phyloP scores from a whole-genome alignment of 148 eudicot species.

The Vaccinium corymbosum region DNA sequence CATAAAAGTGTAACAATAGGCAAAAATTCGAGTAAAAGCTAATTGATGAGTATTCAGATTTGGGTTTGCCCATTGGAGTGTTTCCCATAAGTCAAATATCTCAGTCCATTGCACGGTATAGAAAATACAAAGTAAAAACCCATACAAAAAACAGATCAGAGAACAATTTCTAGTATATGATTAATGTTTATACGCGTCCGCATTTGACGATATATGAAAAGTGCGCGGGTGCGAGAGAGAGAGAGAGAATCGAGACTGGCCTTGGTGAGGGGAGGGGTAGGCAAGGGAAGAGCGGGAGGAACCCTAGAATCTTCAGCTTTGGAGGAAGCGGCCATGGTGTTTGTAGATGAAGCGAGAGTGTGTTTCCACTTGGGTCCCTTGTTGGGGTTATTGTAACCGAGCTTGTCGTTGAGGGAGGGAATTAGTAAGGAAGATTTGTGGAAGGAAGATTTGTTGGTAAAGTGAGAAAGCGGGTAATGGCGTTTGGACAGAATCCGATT shows the following conservation, averaged over 20 bases:
- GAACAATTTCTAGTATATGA: background rate
- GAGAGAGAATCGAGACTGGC: constrained; percentile 12
- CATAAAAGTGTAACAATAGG: background rate
- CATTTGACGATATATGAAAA: background rate
- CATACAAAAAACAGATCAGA: background rate
- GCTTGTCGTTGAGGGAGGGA: background rate
- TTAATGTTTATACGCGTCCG: background rate
- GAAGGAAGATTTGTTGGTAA: background rate
- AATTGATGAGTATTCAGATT: too few species aligned
- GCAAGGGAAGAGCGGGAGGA: constrained; percentile 62
- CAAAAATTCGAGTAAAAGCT: too few species aligned
- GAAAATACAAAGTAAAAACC: background rate
- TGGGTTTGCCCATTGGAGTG: too few species aligned
- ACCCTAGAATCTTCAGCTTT: constrained; percentile 69
- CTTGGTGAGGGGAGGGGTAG: constrained; percentile 60
- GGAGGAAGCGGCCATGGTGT: constrained; percentile 48
- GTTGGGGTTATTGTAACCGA: background rate
- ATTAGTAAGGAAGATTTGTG: too few species aligned
- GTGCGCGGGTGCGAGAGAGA: background rate
- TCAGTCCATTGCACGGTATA: background rate
- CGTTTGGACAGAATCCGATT: too few species aligned
- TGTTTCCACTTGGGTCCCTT: background rate
- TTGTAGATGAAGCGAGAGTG: constrained; percentile 10
- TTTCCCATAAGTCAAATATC: background rate
- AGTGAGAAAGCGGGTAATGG: too few species aligned